phyloP scores from a whole-genome alignment of 2,329 filamentous ascomycete genomes.

The Sporothrix variecibatus region DNA sequence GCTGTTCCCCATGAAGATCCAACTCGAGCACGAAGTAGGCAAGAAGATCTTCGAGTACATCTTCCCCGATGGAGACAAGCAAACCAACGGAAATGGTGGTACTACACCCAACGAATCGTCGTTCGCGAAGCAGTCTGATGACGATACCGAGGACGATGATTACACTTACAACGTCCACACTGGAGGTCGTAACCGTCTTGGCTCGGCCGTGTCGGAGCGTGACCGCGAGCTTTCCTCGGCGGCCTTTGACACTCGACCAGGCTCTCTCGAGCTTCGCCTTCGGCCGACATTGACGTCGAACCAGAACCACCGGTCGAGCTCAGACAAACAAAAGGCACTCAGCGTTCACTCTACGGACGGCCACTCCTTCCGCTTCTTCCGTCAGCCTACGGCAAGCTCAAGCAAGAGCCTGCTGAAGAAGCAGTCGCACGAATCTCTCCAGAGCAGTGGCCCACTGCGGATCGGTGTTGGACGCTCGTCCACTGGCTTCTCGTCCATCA shows the following conservation, averaged over 20 bases:
- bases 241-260: slow-evolving; percentile 62
- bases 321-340: slow-evolving; percentile 49
- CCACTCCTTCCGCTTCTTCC: slow-evolving; percentile 56
- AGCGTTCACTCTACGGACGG: slow-evolving; percentile 53
- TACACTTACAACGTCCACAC: not conserved
- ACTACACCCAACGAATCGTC: not conserved
- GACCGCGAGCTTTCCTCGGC: slow-evolving; percentile 45
- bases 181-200: slow-evolving; percentile 38
- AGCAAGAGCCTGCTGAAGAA: slow-evolving; percentile 47
- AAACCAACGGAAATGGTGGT: slow-evolving; percentile 47
- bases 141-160: slow-evolving; percentile 46
- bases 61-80: slow-evolving; percentile 66
- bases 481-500: slow-evolving; percentile 46
- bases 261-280: slow-evolving; percentile 78
- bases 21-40: slow-evolving; percentile 88
- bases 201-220: slow-evolving; percentile 31
- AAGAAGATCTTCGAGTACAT: slow-evolving; percentile 96
- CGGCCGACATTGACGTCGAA: slow-evolving; percentile 73
- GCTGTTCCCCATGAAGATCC: slow-evolving; percentile 88
- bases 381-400: slow-evolving; percentile 38
- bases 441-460: slow-evolving; percentile 44
- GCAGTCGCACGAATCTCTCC: slow-evolving; percentile 59
- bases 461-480: slow-evolving; percentile 50
- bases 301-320: slow-evolving; percentile 41
- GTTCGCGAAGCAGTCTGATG: slow-evolving; percentile 36